Evolutionary conservation across 495 filamentous ascomycete genomes (phyloP).

Genomic region (Annulohypoxylon moriforme): DNA sequence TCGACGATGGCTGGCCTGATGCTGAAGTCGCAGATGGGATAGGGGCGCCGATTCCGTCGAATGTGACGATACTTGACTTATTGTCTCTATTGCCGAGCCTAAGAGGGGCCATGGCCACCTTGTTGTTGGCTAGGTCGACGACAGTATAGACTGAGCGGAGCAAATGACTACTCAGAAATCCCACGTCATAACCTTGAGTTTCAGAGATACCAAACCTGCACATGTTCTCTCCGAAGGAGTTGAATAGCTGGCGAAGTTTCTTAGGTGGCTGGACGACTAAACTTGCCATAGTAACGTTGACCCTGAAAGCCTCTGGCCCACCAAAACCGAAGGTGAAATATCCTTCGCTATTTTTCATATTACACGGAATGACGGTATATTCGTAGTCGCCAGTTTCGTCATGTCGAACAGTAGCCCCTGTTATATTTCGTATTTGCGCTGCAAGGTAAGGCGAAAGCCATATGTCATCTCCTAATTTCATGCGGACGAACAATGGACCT

Average conservation of each 20-base stretch:
- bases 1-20: not conserved
- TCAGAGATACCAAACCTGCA: constrained; percentile 3
- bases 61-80: constrained; percentile 1
- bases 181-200: not conserved
- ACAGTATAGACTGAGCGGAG: constrained; percentile 7
- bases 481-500: not conserved
- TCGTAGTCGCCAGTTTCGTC: not conserved
- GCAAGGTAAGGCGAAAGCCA: constrained; percentile 6
- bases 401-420: not conserved
- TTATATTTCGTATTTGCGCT: constrained; percentile 8
- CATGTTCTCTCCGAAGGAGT: constrained; percentile 2
- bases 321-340: constrained; percentile 10
- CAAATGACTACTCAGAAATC: not conserved
- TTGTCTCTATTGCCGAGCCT: not conserved
- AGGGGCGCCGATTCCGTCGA: not conserved
- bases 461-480: constrained; percentile 7
- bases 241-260: constrained; percentile 4
- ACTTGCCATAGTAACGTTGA: not conserved
- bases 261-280: not conserved
- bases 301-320: not conserved
- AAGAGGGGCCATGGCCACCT: constrained; percentile 5
- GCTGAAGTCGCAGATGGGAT: constrained; percentile 7
- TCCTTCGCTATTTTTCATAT: not conserved
- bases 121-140: constrained; percentile 1
- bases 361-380: constrained; percentile 1